Conservation (phyloP, 345 rosid species). For the Lenwebbia sp. region DNA sequence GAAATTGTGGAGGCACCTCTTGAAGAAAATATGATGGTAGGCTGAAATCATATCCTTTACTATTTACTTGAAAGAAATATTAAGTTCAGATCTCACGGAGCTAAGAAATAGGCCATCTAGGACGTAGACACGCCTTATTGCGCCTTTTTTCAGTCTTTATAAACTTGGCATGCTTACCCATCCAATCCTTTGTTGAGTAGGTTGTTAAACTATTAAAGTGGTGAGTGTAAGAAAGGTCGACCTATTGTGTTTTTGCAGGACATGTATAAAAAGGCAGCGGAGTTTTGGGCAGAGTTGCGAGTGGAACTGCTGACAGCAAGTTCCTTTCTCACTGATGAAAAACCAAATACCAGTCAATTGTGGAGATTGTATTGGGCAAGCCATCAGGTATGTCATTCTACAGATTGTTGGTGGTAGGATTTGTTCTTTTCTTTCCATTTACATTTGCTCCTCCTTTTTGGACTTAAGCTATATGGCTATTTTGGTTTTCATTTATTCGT, state of each 20-base stretch:
- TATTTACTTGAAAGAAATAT: background rate
- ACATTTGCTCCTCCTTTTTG: background rate
- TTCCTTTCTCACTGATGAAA: constrained; percentile 70
- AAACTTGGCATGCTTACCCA: background rate
- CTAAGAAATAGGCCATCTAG: background rate
- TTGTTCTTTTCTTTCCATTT: background rate
- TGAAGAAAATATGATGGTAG: constrained; percentile 87
- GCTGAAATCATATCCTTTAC: background rate
- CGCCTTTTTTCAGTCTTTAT: background rate
- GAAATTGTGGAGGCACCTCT: constrained; percentile 91
- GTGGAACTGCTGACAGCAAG: constrained; percentile 85
- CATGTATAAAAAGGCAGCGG: constrained; percentile 89
- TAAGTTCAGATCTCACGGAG: background rate
- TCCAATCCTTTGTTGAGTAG: background rate
- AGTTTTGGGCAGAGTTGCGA: constrained; percentile 98
- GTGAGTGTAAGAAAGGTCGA: background rate
- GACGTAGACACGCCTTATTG: background rate
- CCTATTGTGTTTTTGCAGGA: constrained; percentile 24
- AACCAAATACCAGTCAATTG: constrained; percentile 78
- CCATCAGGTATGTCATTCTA: constrained; percentile 67
- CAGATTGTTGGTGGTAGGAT: background rate
- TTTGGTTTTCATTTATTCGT: constrained; percentile 2
- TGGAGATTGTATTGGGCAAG: constrained; percentile 99
- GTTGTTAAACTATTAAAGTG: background rate
- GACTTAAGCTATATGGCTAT: background rate